These are phyloP conservation scores for Saxispiralis lemnorum DNA, from an alignment of 495 filamentous ascomycete species.

Conservation along the genomic window DNA sequence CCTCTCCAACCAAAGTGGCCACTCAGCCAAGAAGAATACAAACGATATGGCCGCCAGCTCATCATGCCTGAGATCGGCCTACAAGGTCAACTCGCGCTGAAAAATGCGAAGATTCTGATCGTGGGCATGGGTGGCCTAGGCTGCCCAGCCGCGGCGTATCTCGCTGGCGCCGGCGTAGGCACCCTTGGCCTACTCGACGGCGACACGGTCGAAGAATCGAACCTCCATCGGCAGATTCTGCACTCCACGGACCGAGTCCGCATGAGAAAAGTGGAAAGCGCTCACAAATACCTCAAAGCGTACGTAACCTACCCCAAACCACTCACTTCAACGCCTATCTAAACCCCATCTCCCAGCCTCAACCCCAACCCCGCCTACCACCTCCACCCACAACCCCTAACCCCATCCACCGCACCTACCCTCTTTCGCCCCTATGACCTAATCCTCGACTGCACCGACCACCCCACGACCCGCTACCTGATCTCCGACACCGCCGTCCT, in stretches of 20 bases:
- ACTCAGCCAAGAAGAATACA: slow-evolving; percentile 49
- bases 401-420: slow-evolving; percentile 41
- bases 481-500: slow-evolving; percentile 81
- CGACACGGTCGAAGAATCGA: slow-evolving; percentile 73
- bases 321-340: background rate
- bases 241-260: slow-evolving; percentile 56
- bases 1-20: too few species aligned
- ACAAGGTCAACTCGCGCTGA: slow-evolving; percentile 62
- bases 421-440: slow-evolving; percentile 57
- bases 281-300: slow-evolving; percentile 46
- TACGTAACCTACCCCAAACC: slow-evolving; percentile 22
- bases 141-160: slow-evolving; percentile 77
- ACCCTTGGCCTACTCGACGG: slow-evolving; percentile 73
- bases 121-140: slow-evolving; percentile 88
- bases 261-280: slow-evolving; percentile 65
- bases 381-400: slow-evolving; percentile 42
- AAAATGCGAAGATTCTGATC: slow-evolving; percentile 52
- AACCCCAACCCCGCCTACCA: slow-evolving; percentile 53
- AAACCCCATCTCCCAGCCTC: slow-evolving; percentile 26
- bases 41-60: slow-evolving; percentile 80
- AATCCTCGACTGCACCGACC: slow-evolving; percentile 87
- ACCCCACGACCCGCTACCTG: slow-evolving; percentile 75
- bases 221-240: slow-evolving; percentile 82
- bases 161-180: slow-evolving; percentile 74
- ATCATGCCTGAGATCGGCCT: slow-evolving; percentile 75